These are phyloP conservation scores for Hypoxylon subgilvum DNA, from an alignment of 495 filamentous ascomycete species.

Conservation along the genomic window DNA sequence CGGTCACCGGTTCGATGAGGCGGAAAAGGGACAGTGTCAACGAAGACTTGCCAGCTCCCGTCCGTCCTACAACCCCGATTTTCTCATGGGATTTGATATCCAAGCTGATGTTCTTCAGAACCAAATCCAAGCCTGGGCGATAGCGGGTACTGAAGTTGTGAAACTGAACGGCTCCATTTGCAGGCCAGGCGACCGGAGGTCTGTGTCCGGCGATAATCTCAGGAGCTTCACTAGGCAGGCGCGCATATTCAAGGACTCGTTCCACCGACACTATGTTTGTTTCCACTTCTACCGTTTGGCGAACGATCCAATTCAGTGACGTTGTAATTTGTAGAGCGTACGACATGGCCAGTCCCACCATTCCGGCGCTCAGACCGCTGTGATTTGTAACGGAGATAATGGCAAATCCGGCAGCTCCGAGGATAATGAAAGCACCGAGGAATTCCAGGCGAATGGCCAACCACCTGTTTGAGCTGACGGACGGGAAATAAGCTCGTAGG, in stretches of 20 bases:
- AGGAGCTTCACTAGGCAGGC: conserved; percentile 90
- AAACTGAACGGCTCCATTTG: conserved; percentile 87
- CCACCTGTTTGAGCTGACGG: conserved; percentile 95
- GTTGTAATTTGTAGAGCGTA: conserved; percentile 97
- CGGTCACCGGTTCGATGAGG: conserved; percentile 85
- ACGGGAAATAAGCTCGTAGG: conserved; percentile 92
- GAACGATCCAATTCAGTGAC: conserved; percentile 99
- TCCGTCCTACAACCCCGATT: conserved; percentile 95
- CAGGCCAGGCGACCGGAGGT: conserved; percentile 89
- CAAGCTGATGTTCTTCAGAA: conserved; percentile 89
- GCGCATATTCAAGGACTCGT: conserved; percentile 94
- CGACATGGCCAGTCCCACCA: conserved; percentile 94
- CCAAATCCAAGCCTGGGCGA: conserved; percentile 83
- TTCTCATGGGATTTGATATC: conserved; percentile 96
- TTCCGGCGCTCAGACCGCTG: conserved; percentile 70
- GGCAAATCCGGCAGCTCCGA: conserved; percentile 81
- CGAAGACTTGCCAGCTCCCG: conserved; percentile 95
- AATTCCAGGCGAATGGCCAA: conserved; percentile 95
- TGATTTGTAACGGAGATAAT: conserved; percentile 80
- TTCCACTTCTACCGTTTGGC: conserved; percentile 98
- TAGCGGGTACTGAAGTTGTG: conserved; percentile 94
- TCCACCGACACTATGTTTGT: conserved; percentile 99
- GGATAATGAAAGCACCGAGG: conserved; percentile 92
- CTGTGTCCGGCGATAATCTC: conserved; percentile 89
- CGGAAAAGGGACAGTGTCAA: conserved; percentile 93